Base-by-base conservation (phyloP, 2,329 filamentous ascomycete species). In the Grosmannia clavigera region DNA sequence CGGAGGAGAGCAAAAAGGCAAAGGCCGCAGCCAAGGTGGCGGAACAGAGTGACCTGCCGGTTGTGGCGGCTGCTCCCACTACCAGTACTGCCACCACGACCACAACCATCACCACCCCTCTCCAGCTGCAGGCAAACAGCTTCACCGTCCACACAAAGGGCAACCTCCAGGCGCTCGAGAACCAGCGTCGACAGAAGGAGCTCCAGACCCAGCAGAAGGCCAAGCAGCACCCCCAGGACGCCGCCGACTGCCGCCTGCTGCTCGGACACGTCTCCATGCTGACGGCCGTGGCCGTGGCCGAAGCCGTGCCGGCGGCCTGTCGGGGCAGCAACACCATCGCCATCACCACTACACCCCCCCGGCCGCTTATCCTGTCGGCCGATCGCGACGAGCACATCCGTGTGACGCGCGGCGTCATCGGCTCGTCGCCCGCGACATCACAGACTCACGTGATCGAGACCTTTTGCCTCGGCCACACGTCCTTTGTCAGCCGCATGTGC, bases 251-350 rank as follows among this genome's bases (percentile, higher is more conserved):
- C 60, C 64, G 31, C 54, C 77, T 96, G 0, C 77, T 96, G 9
- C 82, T 99, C 0, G 94, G 94, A 14, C 94, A 99, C 73, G 94
- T 99, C 16, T 96, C 92, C 0, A 88, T 97, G 83, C 82, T 99
- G 57, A 96, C 92, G 1, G 86, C 90, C 67, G 71, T 96, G 58
- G 72, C 77, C 2, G 76, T 83, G 51, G 79, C 78, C 6, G 77
- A 68, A 69, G 77, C 65, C 63, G 74, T 65, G 62, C 71, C 66
- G 29, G 16, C n/a, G n/a, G 19, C 53, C 3, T 14, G 53, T 27
- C 27, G 50, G 58, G 52, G 63, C 65, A 10, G 65, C 56, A 31
- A 56, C 58, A n/a, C 51, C 55, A n/a, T 3, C n/a, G 19, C 1
- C 29, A 19, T 1, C 51, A 27, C 2, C 22, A n/a, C 35, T 14